Percentiles rank a stretch among this genome's conserved stretches.
Evolutionary conservation across 2,329 filamentous ascomycete genomes (phyloP).

Genomic region (Pestalotiopsis sp.): DNA sequence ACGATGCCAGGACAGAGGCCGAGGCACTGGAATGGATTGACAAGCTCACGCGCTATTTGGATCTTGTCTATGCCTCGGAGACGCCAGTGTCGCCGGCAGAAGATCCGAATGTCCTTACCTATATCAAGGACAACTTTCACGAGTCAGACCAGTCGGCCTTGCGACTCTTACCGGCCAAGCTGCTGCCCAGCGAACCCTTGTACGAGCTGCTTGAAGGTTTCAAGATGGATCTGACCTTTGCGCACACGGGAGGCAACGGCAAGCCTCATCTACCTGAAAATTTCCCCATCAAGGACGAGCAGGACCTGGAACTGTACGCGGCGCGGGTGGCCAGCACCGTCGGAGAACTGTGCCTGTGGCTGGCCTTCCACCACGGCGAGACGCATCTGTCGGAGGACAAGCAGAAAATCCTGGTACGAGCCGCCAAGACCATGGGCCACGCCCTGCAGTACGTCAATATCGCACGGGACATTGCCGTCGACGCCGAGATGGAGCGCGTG

Average conservation of each 20-base stretch:
- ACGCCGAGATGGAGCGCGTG: conserved; percentile 66
- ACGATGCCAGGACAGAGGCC: conserved; percentile 56
- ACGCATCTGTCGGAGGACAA: conserved; percentile 32
- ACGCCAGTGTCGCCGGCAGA: conserved; percentile 27
- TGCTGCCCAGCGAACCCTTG: conserved; percentile 61
- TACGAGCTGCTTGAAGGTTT: conserved; percentile 70
- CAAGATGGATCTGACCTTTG: conserved; percentile 67
- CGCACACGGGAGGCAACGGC: conserved; percentile 13
- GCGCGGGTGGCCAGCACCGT: conserved; percentile 74
- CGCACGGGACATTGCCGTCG: conserved; percentile 70
- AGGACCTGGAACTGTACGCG: conserved; percentile 65
- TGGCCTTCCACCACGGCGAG: conserved; percentile 63
- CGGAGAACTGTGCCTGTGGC: conserved; percentile 67
- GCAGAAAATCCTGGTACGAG: conserved; percentile 48
- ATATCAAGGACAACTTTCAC: conserved; percentile 55
- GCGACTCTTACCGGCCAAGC: conserved; percentile 57
- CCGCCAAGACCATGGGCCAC: conserved; percentile 69
- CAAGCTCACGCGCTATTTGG: conserved; percentile 60
- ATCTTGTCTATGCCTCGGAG: conserved; percentile 48
- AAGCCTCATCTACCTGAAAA: conserved; percentile 2
- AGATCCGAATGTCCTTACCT: conserved; percentile 27
- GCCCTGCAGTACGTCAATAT: conserved; percentile 81
- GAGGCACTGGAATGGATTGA: conserved; percentile 62
- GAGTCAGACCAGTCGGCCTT: conserved; percentile 54
- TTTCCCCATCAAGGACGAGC: conserved; percentile 61